Conservation (phyloP, 345 rosid genomes). For the Citrus trifoliata region DNA sequence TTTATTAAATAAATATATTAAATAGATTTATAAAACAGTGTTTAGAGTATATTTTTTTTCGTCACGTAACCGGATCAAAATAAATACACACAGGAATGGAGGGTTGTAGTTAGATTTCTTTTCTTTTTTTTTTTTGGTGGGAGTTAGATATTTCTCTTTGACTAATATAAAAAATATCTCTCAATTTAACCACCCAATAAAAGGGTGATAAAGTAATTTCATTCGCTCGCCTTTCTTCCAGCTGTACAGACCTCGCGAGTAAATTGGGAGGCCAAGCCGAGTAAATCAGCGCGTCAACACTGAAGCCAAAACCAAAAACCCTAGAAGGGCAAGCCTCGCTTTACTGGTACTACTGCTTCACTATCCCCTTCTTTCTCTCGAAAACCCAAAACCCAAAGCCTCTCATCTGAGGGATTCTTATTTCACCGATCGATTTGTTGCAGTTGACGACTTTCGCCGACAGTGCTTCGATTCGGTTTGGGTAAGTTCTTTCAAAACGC, state of each 20-base stretch:
- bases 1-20: too few species aligned
- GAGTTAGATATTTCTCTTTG: too few species aligned
- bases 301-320: neutral
- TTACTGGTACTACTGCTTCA: neutral
- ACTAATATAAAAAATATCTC: too few species aligned
- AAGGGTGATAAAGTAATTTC: neutral
- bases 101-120: too few species aligned
- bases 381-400: neutral
- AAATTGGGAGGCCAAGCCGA: neutral
- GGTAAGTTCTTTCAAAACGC: neutral
- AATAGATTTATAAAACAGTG: too few species aligned
- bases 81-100: too few species aligned
- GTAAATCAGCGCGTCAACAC: neutral
- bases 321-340: neutral
- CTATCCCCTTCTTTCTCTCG: neutral
- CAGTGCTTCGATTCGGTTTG: conserved; percentile 1
- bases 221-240: neutral
- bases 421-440: neutral
- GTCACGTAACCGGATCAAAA: too few species aligned
- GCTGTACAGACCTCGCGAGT: neutral
- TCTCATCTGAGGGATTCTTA: neutral
- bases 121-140: too few species aligned
- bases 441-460: neutral
- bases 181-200: too few species aligned
- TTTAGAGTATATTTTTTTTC: too few species aligned